Base-by-base conservation (phyloP, 768 basidiomycete species). In the Leccinellum luteum region DNA sequence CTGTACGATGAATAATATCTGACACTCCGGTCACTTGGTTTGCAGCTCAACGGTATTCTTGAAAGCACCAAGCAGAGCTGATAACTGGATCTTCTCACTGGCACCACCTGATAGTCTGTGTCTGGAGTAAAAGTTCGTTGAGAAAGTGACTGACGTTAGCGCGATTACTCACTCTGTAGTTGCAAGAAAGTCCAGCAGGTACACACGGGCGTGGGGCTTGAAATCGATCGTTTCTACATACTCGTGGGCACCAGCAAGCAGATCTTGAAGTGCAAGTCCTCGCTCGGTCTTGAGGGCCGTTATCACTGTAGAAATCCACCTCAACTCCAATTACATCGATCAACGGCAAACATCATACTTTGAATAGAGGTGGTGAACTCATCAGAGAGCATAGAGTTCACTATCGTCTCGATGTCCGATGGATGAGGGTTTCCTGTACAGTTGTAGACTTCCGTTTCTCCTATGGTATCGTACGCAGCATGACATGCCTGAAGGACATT, bases 351-450 rank as follows among this genome's bases (percentile, higher is more conserved):
- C 23, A 38, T 71, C 84, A 41, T 61, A 92, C 92, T 85, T 66
- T 86, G 84, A 69, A 94, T 94, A 17, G 90, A 86, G 0, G 90
- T 94, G 1, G 93, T 94, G 63, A 98, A 98, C 65, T 97, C 94
- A 64, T 98, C 94, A 4, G 88, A 83, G 68, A 98, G 83, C 97
- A 99, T 98, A 9, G 90, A 92, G 61, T 92, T 87, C 31, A 98
- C 92, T 41, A 99, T 90, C 12, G 85, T 83, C 68, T 95, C 93
- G 48, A 99, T 93, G 73, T 99, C 97, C 27, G 84, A 81, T 0
- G 97, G 97, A 70, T 98, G 94, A 19, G 97, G 97, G 64, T 87
- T 95, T 41, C 97, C 97, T 0, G 97, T 98, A 71, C 96, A 98
- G 63, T 89, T 92, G 73, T 98, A 99, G 23, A 99, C 85, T 61